Base-by-base conservation (phyloP, 2,329 filamentous ascomycete genomes). In the Lizonia empirigonia region DNA sequence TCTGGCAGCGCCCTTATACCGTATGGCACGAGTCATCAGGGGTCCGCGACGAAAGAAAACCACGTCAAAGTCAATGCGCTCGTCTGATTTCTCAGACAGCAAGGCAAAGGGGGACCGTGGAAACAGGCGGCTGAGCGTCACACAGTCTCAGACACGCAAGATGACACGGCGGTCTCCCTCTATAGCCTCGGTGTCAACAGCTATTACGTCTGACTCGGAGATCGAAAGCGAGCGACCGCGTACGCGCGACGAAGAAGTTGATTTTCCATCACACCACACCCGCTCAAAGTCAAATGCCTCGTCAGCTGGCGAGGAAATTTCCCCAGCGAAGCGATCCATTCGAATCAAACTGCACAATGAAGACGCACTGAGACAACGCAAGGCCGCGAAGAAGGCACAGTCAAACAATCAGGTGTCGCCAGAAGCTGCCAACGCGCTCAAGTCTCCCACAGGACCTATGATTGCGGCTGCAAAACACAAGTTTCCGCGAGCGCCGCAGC, bases 371-470 rank as follows among this genome's bases (percentile, higher is more conserved):
- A 82, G 86, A 57, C 86, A 90, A 70, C 85, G 89, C 50, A 92
- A 91, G 71, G 83, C 87, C 15, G 83, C 87, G n/a, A 67, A 82
- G 81, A 63, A 87, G 85, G 71, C 78, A 79, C 18, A 67, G 79
- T 60, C 56, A 47, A 40, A 62, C 62, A 47, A 58, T 23, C 65
- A 68, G 35, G 70, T 76, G 22, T 74, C 77, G 32, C 64, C 76
- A 15, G 74, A 77, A 48, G 71, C 72, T 39, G 75, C 91, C 6
- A 79, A 84, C 34, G 90, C 90, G 52, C 81, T 99, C 55, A 99
- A 99, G 73, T 97, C 94, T 12, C 94, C 94, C 3, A 95, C 91
- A 3, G 96, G 92, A 22, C 89, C 91, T 44, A 78, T 96, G 64
- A 96, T 90, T 20, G 49, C 44, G 16, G 49, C 49, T 12, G 49